Percentiles rank a stretch among this genome's conserved stretches.
Evolutionary conservation across 176 grass and related monocot species (phyloP).

Genomic region (Luzula sylvatica): DNA sequence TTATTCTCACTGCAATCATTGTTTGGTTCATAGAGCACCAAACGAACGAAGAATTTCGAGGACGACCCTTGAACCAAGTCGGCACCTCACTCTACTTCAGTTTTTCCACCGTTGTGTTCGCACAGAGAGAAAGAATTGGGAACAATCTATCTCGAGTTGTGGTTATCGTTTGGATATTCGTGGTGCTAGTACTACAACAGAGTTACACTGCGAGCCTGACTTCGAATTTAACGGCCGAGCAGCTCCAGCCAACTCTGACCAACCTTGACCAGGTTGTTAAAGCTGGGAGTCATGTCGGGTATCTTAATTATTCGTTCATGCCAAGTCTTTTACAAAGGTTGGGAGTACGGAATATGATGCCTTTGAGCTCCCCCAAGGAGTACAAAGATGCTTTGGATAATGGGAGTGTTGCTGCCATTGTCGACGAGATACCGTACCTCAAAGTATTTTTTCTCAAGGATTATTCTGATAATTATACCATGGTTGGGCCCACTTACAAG

Average conservation of each 20-base stretch:
- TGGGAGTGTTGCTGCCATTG: slow-evolving; percentile 20
- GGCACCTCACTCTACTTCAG: slow-evolving; percentile 30
- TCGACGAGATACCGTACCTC: slow-evolving; percentile 56
- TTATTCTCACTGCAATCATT: slow-evolving; percentile 53
- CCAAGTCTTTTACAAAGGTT: slow-evolving; percentile 19
- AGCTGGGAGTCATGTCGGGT: slow-evolving; percentile 22
- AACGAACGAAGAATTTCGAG: slow-evolving; percentile 63
- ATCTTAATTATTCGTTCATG: slow-evolving; percentile 55
- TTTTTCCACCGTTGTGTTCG: slow-evolving; percentile 28
- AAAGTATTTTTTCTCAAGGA: slow-evolving; percentile 60
- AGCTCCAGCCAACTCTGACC: slow-evolving; percentile 25
- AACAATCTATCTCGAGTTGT: slow-evolving; percentile 52
- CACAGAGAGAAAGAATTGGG: slow-evolving; percentile 30
- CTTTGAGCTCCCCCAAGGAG: slow-evolving; percentile 12
- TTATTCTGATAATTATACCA: slow-evolving; percentile 52
- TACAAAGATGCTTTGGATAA: slow-evolving; percentile 32
- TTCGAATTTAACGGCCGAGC: slow-evolving; percentile 60
- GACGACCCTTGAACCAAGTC: slow-evolving; percentile 20
- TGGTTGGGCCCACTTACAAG: slow-evolving; percentile 64
- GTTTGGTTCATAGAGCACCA: slow-evolving; percentile 74
- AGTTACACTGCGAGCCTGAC: slow-evolving; percentile 85
- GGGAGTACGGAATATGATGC: too few relatives aligned
- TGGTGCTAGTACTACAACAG: slow-evolving; percentile 63
- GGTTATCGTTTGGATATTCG: slow-evolving; percentile 58
- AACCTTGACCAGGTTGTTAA: slow-evolving; percentile 26